These are phyloP conservation scores for Aspergillus uvarum DNA, from an alignment of 2,329 filamentous ascomycete species.

Conservation along the genomic window DNA sequence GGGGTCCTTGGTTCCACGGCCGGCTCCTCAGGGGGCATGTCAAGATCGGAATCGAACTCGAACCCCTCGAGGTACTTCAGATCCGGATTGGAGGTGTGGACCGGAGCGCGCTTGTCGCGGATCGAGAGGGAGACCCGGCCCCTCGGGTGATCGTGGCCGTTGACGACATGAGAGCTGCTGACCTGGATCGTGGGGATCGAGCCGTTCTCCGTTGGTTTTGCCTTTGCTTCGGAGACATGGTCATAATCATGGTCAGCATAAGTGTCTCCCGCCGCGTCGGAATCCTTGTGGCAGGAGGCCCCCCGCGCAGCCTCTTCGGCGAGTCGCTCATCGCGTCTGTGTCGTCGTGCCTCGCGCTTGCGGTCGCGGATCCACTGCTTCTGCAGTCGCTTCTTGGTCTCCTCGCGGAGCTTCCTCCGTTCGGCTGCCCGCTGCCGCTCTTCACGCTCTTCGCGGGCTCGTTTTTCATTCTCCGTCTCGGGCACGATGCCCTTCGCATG, in stretches of 20 bases:
- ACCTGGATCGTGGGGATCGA: constrained; percentile 31
- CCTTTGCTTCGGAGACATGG: constrained; percentile 27
- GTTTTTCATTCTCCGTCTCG: constrained; percentile 40
- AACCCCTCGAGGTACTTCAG: constrained; percentile 40
- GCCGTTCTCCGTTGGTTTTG: constrained; percentile 14
- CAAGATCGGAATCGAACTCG: constrained; percentile 45
- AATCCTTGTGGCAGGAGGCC: constrained; percentile 5
- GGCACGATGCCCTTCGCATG: constrained; percentile 45
- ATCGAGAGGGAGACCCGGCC: constrained; percentile 1
- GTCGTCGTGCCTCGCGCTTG: constrained; percentile 34
- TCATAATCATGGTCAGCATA: constrained; percentile 20
- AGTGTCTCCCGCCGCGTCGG: constrained; percentile 15
- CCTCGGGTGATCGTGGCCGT: constrained; percentile 10
- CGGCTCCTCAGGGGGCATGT: constrained; percentile 37
- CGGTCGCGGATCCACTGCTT: constrained; percentile 44
- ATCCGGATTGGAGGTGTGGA: constrained; percentile 30
- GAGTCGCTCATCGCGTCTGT: constrained; percentile 32
- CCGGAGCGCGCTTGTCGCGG: constrained; percentile 9
- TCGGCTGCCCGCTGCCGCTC: constrained; percentile 34
- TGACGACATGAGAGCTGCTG: constrained; percentile 22
- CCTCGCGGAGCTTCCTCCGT: constrained; percentile 38
- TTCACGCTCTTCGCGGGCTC: constrained; percentile 38
- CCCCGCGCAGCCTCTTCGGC: constrained; percentile 12
- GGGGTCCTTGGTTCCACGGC: constrained; percentile 13
- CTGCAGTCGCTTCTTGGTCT: constrained; percentile 40